Evolutionary conservation across 1,139 yeast species (phyloP).

Genomic region (Hyphopichia buzzinii): DNA sequence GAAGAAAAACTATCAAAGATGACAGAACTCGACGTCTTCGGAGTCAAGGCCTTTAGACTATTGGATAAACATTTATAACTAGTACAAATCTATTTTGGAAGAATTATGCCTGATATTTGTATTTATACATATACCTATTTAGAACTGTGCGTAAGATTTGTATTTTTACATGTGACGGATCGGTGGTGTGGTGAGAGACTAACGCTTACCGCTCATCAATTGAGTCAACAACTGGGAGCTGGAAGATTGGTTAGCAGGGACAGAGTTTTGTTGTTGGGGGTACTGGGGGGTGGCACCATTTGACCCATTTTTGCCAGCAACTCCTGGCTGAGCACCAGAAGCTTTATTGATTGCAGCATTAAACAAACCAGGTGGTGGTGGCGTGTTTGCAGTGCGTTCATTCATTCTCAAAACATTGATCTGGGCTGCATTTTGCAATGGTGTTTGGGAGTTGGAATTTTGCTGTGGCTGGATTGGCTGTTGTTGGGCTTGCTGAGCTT

Average conservation of each 20-base stretch:
- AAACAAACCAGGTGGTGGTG: constrained; percentile 47
- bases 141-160: too few species aligned
- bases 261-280: too few species aligned
- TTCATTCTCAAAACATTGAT: constrained; percentile 30
- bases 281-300: constrained; percentile 1
- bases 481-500: constrained; percentile 12
- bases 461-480: constrained; percentile 15
- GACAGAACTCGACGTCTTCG: constrained; percentile 16
- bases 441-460: constrained; percentile 14
- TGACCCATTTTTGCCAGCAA: constrained; percentile 8
- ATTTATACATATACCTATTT: not conserved
- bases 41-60: constrained; percentile 8
- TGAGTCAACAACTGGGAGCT: constrained; percentile 71
- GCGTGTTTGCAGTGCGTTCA: constrained; percentile 32
- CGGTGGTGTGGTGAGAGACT: too few species aligned
- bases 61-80: too few species aligned
- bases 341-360: constrained; percentile 13
- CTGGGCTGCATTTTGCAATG: constrained; percentile 23
- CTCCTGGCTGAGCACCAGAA: constrained; percentile 2
- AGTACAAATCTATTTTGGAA: constrained; percentile 1
- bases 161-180: not conserved
- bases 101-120: too few species aligned
- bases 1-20: constrained; percentile 11
- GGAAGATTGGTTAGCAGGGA: constrained; percentile 30
- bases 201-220: constrained; percentile 65